Conservation (phyloP, 2,329 filamentous ascomycete species). For the Verticillium isaacii region DNA sequence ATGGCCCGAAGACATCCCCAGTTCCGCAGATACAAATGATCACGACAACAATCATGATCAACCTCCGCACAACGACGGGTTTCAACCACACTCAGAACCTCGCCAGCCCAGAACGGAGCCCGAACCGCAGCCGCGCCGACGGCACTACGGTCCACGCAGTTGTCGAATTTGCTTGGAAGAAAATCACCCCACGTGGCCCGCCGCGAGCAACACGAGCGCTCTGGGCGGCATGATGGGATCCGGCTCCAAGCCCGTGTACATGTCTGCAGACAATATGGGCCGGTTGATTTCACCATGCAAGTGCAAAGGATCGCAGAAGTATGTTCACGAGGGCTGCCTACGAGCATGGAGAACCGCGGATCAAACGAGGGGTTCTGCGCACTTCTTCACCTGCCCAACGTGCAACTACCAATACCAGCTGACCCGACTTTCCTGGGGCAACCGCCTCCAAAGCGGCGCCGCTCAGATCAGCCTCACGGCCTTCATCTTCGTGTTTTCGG, state of each 20-base stretch:
- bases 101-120: neutral
- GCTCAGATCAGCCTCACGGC: slow-evolving; percentile 69
- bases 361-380: slow-evolving; percentile 42
- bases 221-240: slow-evolving; percentile 9
- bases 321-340: slow-evolving; percentile 90
- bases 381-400: slow-evolving; percentile 84
- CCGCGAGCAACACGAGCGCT: slow-evolving; percentile 16
- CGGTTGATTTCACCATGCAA: slow-evolving; percentile 84
- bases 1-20: neutral
- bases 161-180: slow-evolving; percentile 88
- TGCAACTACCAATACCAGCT: slow-evolving; percentile 81
- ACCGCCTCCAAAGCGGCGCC: slow-evolving; percentile 60
- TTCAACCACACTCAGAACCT: neutral
- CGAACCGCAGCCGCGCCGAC: slow-evolving; percentile 9
- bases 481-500: slow-evolving; percentile 61
- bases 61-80: neutral
- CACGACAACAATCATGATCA: neutral
- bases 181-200: slow-evolving; percentile 42
- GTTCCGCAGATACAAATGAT: neutral
- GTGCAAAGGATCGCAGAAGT: slow-evolving; percentile 89
- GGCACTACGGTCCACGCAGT: slow-evolving; percentile 64
- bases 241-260: slow-evolving; percentile 48
- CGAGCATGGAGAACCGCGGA: slow-evolving; percentile 72
- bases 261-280: slow-evolving; percentile 68
- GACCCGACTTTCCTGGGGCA: slow-evolving; percentile 70